Evolutionary conservation across 768 basidiomycete genomes (phyloP), one percentile per base, ranked within the genome.

Genomic region (Rhodosporidiobolus odoratus): DNA sequence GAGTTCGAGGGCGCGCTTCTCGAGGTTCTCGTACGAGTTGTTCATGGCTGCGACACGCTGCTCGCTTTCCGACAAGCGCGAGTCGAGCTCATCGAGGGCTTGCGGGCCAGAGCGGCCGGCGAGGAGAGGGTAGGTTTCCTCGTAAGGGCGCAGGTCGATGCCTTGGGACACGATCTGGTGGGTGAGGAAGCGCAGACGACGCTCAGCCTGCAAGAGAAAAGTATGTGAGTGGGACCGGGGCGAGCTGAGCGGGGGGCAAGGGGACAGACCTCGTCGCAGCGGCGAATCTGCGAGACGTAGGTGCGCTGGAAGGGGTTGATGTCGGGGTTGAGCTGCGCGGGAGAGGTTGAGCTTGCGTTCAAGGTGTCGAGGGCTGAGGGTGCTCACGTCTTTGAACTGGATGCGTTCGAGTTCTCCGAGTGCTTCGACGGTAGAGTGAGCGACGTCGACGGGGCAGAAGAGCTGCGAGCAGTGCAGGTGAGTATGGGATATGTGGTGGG

Each of bases 291-390:
- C 43, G 90, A 91, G 70, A 96, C 91, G 80, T 95, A 99, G 9
- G 94, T 93, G 73, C 96, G 91, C 84, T 99, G 95, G 83, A 98
- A 99, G 25, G 95, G 90, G 80, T 95, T 97, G 76, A 97, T 87
- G 71, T 86, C 86, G 19, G 94, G 91, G 80, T 98, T 98, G 75
- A 98, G 82, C 94, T 98, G 78, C 7, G 34, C 13, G 48, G 3
- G 45, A 34, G 34, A 21, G 4, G 41, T 54, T 21, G 41, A 63
- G 47, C 40, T 65, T 27, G 40, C 37, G 68, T 34, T 21, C 19
- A 60, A 50, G 65, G 71, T 75, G 65, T 48, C 9, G 48, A 40
- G 23, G 4, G 19, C 3, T 15, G n/a, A 10, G 12, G 23, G 35
- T 1, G 80, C 89, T 75, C 76, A 94, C 92, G 81, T 99, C 96